These are phyloP conservation scores for Globisporangium iwayamae DNA, from an alignment of 352 stramenopile species.

Conservation along the genomic window DNA sequence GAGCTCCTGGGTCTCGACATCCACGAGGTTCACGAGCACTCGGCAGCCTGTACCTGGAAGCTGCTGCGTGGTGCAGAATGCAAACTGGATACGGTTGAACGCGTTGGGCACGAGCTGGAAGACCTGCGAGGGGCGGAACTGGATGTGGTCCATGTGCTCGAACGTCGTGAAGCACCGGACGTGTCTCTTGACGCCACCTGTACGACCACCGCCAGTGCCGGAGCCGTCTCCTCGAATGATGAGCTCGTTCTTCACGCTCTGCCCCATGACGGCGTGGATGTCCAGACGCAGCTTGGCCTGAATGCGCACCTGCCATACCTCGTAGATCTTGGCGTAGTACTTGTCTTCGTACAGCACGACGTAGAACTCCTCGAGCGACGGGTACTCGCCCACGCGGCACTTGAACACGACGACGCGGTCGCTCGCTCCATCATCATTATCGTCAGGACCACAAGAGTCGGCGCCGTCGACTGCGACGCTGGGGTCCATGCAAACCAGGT, in stretches of 20 bases:
- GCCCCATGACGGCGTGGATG: conserved; percentile 82
- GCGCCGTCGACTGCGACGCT: conserved; percentile 51
- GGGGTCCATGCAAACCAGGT: conserved; percentile 67
- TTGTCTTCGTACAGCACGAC: conserved; percentile 87
- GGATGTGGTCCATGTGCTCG: conserved; percentile 35
- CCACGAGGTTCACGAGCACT: conserved; percentile 86
- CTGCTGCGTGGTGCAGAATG: conserved; percentile 63
- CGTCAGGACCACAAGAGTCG: background rate
- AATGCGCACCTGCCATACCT: conserved; percentile 83
- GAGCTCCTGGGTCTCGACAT: conserved; percentile 87
- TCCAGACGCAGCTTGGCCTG: conserved; percentile 81
- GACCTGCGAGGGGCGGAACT: conserved; percentile 72
- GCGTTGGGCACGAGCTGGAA: conserved; percentile 88
- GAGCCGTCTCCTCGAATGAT: conserved; percentile 84
- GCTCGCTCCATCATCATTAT: conserved; percentile 18
- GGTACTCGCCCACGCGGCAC: conserved; percentile 84
- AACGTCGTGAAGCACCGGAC: conserved; percentile 56
- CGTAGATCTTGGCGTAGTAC: conserved; percentile 72
- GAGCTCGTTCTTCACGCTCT: conserved; percentile 82
- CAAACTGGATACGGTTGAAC: conserved; percentile 89
- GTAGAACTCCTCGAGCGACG: conserved; percentile 87
- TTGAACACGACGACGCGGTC: conserved; percentile 54
- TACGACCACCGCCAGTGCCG: conserved; percentile 10
- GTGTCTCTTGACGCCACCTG: conserved; percentile 7
- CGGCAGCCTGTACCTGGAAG: conserved; percentile 19